Evolutionary conservation across 1,284 basidiomycete genomes (phyloP).

Genomic region (Rhodotorula sp.): DNA sequence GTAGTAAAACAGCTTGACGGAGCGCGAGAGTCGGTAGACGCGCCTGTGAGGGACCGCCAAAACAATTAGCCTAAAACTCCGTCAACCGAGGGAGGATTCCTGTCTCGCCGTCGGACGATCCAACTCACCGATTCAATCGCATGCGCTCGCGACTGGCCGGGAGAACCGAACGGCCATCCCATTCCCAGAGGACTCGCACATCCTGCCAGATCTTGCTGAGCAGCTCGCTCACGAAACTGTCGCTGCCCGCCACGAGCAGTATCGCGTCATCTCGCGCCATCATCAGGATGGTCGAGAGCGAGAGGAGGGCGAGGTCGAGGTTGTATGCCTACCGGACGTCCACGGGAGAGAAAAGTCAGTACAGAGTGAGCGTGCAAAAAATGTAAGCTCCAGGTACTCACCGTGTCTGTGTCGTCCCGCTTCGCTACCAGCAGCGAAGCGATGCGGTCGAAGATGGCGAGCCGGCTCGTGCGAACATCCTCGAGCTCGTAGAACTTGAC

Average conservation of each 20-base stretch:
- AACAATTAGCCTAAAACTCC: not conserved
- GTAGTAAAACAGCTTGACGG: constrained; percentile 35
- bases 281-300: constrained; percentile 20
- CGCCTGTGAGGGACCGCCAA: not conserved
- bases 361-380: not conserved
- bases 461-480: constrained; percentile 13
- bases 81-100: too few species aligned
- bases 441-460: constrained; percentile 34
- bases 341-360: not conserved
- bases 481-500: constrained; percentile 23
- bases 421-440: constrained; percentile 18
- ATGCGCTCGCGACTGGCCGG: not conserved
- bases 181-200: constrained; percentile 29
- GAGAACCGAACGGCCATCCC: constrained; percentile 23
- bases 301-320: constrained; percentile 21
- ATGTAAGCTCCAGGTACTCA: not conserved
- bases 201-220: constrained; percentile 30
- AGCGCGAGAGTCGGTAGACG: constrained; percentile 16
- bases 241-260: constrained; percentile 12
- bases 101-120: too few species aligned
- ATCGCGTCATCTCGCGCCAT: constrained; percentile 29
- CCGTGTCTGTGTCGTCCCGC: not conserved
- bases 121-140: constrained; percentile 14
- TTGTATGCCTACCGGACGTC: not conserved
- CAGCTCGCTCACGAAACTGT: constrained; percentile 31